phyloP scores from a whole-genome alignment of 2,329 filamentous ascomycete genomes.

The Phyllosticta ampelicida region DNA sequence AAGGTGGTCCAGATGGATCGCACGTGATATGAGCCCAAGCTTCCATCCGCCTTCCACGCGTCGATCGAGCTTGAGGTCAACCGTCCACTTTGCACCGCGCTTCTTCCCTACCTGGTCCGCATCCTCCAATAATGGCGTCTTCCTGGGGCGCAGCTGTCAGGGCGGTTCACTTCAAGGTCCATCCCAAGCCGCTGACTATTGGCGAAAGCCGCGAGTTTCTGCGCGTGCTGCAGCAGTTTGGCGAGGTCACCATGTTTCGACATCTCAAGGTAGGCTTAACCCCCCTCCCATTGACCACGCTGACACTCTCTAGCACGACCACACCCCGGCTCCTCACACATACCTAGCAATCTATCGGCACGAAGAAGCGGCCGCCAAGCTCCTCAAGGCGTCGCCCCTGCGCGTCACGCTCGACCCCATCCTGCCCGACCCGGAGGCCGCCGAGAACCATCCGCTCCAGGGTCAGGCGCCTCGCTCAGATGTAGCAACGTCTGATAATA shows the following conservation, averaged over 20 bases:
- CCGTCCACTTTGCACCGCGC: neutral
- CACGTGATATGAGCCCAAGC: neutral
- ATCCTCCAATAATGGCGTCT: neutral
- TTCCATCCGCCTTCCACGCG: neutral
- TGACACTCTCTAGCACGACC: slow-evolving; percentile 20
- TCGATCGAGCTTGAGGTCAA: neutral
- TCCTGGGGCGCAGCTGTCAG: slow-evolving; percentile 19
- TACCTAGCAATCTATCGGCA: slow-evolving; percentile 37
- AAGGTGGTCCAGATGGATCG: neutral
- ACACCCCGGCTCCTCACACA: slow-evolving; percentile 31
- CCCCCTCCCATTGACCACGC: neutral
- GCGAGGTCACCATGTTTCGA: slow-evolving; percentile 39
- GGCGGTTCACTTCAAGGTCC: slow-evolving; percentile 37
- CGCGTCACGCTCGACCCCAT: slow-evolving; percentile 34
- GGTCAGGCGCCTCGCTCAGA: neutral
- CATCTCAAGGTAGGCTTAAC: slow-evolving; percentile 28
- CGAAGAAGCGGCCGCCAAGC: slow-evolving; percentile 28
- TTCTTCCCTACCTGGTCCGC: neutral
- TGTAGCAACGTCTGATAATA: neutral
- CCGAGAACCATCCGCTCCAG: slow-evolving; percentile 1
- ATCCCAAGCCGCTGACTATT: slow-evolving; percentile 36
- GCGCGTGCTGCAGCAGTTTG: slow-evolving; percentile 37
- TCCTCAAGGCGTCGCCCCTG: slow-evolving; percentile 35
- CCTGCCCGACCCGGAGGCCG: slow-evolving; percentile 5
- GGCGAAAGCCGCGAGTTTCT: slow-evolving; percentile 41